Evolutionary conservation across 2,329 filamentous ascomycete species (phyloP), one percentile per base, ranked within the genome.

Genomic region (Calonectria hawksworthii): DNA sequence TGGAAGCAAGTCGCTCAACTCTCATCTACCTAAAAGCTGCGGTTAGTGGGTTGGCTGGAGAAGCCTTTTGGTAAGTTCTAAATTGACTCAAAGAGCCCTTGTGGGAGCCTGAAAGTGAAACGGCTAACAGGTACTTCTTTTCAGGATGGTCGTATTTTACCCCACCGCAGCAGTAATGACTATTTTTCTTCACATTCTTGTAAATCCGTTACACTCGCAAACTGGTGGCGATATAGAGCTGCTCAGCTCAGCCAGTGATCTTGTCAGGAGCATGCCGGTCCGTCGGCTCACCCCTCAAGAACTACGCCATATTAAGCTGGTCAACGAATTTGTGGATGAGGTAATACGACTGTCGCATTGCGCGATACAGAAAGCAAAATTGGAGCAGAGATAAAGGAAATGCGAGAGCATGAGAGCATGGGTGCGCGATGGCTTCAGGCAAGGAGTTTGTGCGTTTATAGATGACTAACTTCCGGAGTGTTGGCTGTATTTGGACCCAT

Each of bases 1-100:
- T 91, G 0, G 88, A 91, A 72, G 89, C 89, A 0, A 90, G 89
- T 74, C 86, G 90, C 18, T 89, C 89, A 1, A 90, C 88, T 0
- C 77, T 91, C 1, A 82, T 88, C 8, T 90, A 87, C 71, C 79
- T 91, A 3, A 83, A 85, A 36, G 83, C 83, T 0, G 85, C 87
- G 0, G 84, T 86, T 1, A 83, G 85, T 51, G 84, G 84, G 0
- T 77, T 91, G 1, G 82, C 85, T 0, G 84, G 85, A 2, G 87
- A 88, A 34, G 84, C 86, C 14, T 90, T 90, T 75, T 89, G 88
- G 88, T 89, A 41, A n/a, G 30, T 51, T 26, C 30, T 14, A 4
- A 28, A 26, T 61, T 51, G 18, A 72, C 34, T 47, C 16, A 21
- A 54, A 16, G 51, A 10, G 5, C 30, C 44, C 28, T 28, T 16